These are phyloP conservation scores for Vanrija sp. DNA, from an alignment of 1,284 basidiomycete species.

Conservation along the genomic window DNA sequence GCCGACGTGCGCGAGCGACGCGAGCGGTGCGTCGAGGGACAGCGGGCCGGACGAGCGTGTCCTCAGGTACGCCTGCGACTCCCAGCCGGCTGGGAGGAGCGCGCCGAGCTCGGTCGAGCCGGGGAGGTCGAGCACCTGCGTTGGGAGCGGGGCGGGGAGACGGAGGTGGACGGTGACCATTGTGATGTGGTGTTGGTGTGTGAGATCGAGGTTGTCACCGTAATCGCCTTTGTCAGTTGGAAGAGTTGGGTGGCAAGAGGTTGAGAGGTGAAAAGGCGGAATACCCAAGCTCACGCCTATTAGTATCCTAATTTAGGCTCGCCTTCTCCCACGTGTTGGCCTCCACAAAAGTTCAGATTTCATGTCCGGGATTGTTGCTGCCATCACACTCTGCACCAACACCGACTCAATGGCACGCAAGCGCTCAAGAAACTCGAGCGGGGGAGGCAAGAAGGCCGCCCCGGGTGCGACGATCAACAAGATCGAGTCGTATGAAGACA, in stretches of 20 bases:
- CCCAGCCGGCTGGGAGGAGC: conserved; percentile 13
- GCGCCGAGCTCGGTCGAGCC: conserved; percentile 17
- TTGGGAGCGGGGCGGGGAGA: conserved; percentile 36
- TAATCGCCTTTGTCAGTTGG: not conserved
- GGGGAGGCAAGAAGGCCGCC: conserved; percentile 21
- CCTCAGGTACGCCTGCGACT: conserved; percentile 30
- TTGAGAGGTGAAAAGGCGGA: not conserved
- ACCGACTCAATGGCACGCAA: conserved; percentile 21
- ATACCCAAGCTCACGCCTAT: not conserved
- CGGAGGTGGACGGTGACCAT: conserved; percentile 33
- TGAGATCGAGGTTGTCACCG: not conserved
- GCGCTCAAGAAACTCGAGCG: conserved; percentile 43
- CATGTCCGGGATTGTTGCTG: conserved; percentile 1
- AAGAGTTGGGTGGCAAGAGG: not conserved
- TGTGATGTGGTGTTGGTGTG: not conserved
- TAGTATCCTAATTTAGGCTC: not conserved
- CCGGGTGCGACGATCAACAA: conserved; percentile 34
- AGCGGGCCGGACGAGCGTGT: conserved; percentile 28
- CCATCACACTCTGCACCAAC: not conserved
- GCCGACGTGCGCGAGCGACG: conserved; percentile 12
- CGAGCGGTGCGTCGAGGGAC: conserved; percentile 14
- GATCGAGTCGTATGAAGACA: conserved; percentile 48
- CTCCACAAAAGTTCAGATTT: conserved; percentile 16
- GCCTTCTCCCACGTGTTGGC: not conserved
- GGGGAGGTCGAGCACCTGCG: conserved; percentile 21